Conservation (phyloP, 2,329 filamentous ascomycete genomes). For the Epichloe baconii region DNA sequence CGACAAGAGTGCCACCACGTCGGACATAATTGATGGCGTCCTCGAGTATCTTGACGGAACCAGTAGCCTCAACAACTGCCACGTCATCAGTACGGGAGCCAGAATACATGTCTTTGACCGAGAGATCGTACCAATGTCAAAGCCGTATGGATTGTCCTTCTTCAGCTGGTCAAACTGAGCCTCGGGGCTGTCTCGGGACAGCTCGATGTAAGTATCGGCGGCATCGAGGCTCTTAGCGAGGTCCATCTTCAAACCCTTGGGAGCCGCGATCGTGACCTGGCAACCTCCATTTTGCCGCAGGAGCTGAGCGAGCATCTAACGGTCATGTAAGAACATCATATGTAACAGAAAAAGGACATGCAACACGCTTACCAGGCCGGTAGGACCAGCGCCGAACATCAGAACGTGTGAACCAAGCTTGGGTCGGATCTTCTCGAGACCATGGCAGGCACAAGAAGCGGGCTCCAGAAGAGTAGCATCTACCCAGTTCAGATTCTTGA, state of each 20-base stretch:
- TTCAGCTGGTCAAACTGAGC: slow-evolving; percentile 50
- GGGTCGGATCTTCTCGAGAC: slow-evolving; percentile 54
- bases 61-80: slow-evolving; percentile 53
- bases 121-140: slow-evolving; percentile 42
- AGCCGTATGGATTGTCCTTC: slow-evolving; percentile 55
- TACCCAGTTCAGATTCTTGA: slow-evolving; percentile 52
- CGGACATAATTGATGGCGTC: slow-evolving; percentile 59
- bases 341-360: background rate
- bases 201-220: slow-evolving; percentile 40
- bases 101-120: background rate
- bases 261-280: slow-evolving; percentile 56
- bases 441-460: slow-evolving; percentile 58
- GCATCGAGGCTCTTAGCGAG: slow-evolving; percentile 45
- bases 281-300: slow-evolving; percentile 53
- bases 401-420: slow-evolving; percentile 52
- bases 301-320: slow-evolving; percentile 45
- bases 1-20: slow-evolving; percentile 56
- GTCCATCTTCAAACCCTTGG: slow-evolving; percentile 57
- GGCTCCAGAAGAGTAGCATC: slow-evolving; percentile 59
- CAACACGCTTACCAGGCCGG: slow-evolving; percentile 37
- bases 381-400: slow-evolving; percentile 54
- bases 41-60: slow-evolving; percentile 55
- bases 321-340: background rate
- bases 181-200: slow-evolving; percentile 39
- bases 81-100: slow-evolving; percentile 8